phyloP scores from a whole-genome alignment of 768 basidiomycete species.

The Suillus paluster region DNA sequence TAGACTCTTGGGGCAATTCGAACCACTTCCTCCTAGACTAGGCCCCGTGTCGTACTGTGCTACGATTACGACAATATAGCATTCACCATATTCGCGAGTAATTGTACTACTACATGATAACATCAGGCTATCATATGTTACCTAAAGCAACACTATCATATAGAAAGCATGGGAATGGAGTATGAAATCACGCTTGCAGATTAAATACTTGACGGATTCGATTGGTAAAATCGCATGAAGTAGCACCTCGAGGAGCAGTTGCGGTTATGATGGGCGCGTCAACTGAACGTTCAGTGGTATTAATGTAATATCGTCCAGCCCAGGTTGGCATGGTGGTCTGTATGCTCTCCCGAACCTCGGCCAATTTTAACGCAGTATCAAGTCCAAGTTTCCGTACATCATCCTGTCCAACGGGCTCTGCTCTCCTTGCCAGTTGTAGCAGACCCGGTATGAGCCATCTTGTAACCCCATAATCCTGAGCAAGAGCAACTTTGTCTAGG shows the following conservation, averaged over 20 bases:
- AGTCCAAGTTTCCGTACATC: conserved; percentile 21
- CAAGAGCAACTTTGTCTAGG: conserved; percentile 35
- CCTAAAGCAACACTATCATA: too few relatives aligned
- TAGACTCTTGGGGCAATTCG: too few relatives aligned
- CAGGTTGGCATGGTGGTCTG: not conserved
- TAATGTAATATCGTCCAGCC: not conserved
- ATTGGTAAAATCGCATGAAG: not conserved
- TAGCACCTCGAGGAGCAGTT: not conserved
- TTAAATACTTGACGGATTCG: conserved; percentile 2
- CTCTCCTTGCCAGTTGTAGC: conserved; percentile 1
- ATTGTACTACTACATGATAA: too few relatives aligned
- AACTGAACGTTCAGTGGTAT: not conserved
- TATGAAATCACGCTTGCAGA: not conserved
- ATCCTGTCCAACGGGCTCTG: conserved; percentile 20
- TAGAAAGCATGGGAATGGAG: not conserved
- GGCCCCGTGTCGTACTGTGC: too few relatives aligned
- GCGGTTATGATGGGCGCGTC: not conserved
- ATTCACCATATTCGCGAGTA: too few relatives aligned
- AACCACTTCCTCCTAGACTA: too few relatives aligned
- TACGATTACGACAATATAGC: too few relatives aligned
- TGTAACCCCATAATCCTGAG: conserved; percentile 34
- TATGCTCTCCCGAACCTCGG: conserved; percentile 24
- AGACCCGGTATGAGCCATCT: conserved; percentile 40
- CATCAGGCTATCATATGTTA: too few relatives aligned
- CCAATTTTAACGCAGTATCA: conserved; percentile 24